A percentile compares a stretch with the other conserved stretches of the same genome.
Evolutionary conservation across 345 rosid species (phyloP).

Genomic region (Arabis hirsuta): DNA sequence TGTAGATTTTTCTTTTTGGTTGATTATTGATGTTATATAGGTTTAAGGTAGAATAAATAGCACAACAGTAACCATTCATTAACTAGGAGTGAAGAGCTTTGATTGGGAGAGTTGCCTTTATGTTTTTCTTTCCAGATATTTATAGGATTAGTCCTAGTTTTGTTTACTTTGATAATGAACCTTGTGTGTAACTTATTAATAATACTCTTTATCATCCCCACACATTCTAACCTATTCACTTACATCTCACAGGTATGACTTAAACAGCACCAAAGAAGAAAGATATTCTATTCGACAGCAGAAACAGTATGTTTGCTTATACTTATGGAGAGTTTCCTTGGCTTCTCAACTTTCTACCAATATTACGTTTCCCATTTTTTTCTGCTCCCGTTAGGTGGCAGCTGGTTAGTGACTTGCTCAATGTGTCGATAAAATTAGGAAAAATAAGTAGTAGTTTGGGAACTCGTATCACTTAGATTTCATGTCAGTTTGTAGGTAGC

Average conservation of each 20-base stretch:
- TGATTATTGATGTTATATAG: slow-evolving; percentile 5
- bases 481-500: slow-evolving; percentile 3
- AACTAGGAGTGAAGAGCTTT: slow-evolving; percentile 19
- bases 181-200: neutral
- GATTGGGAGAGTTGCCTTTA: slow-evolving; percentile 9
- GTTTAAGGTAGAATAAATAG: slow-evolving; percentile 25
- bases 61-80: slow-evolving; percentile 4
- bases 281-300: slow-evolving; percentile 55
- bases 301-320: slow-evolving; percentile 57
- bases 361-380: slow-evolving; percentile 4
- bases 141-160: slow-evolving; percentile 21
- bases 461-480: slow-evolving; percentile 1
- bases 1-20: slow-evolving; percentile 15
- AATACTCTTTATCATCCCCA: slow-evolving; percentile 16
- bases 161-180: neutral
- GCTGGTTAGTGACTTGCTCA: slow-evolving; percentile 26
- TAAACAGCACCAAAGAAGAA: slow-evolving; percentile 73
- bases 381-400: slow-evolving; percentile 28
- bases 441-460: slow-evolving; percentile 16
- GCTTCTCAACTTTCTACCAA: slow-evolving; percentile 31
- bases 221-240: slow-evolving; percentile 16
- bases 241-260: slow-evolving; percentile 59
- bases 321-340: slow-evolving; percentile 13
- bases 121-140: slow-evolving; percentile 12
- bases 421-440: slow-evolving; percentile 21